phyloP scores from a whole-genome alignment of 441 rosid species.

The Lepidium campestre region DNA sequence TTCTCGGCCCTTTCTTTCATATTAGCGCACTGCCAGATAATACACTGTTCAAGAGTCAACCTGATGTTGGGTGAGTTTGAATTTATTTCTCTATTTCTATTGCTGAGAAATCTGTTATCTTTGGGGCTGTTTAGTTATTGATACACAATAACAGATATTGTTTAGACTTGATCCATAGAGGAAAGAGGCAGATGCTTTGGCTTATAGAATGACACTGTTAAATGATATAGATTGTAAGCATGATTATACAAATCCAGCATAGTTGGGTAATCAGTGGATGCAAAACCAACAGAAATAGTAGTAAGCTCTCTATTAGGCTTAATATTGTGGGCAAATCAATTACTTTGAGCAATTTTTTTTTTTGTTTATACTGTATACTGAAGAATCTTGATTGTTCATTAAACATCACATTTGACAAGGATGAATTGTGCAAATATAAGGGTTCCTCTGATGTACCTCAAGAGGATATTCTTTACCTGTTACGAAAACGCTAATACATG shows the following conservation, averaged over 20 bases:
- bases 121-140: not conserved
- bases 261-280: not conserved
- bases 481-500: not conserved
- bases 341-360: not conserved
- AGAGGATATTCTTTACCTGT: not conserved
- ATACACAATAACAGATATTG: not conserved
- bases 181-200: not conserved
- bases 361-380: not conserved
- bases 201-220: not conserved
- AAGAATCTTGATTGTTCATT: not conserved
- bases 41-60: constrained; percentile 79
- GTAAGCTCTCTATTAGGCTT: not conserved
- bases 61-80: constrained; percentile 88
- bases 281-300: not conserved
- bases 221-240: not conserved
- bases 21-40: constrained; percentile 86
- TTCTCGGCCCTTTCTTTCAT: constrained; percentile 96
- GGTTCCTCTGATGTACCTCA: not conserved
- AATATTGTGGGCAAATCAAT: not conserved
- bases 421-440: not conserved
- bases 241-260: not conserved
- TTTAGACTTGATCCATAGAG: not conserved
- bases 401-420: not conserved
- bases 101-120: not conserved
- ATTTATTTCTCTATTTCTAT: not conserved